Evolutionary conservation across 2,329 filamentous ascomycete species (phyloP).

Genomic region (Metarhizium humberi): DNA sequence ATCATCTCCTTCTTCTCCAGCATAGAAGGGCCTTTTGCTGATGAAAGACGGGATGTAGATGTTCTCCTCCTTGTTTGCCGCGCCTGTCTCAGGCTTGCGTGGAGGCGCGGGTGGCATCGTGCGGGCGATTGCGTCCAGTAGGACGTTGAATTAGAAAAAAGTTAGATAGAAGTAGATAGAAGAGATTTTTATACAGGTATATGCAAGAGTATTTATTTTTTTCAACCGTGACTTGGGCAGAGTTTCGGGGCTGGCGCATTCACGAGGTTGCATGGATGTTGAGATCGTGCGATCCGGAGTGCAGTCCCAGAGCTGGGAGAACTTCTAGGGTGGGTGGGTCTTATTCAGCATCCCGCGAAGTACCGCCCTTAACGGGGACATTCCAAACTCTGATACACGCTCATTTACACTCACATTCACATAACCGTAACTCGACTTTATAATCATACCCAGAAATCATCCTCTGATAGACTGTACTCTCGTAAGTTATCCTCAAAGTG

Average conservation of each 20-base stretch:
- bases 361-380: too few relatives aligned
- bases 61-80: constrained; percentile 76
- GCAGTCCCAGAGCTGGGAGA: not conserved
- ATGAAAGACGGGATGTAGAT: constrained; percentile 98
- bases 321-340: too few relatives aligned
- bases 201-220: not conserved
- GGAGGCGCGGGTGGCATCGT: constrained; percentile 19
- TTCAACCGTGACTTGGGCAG: not conserved
- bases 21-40: constrained; percentile 94
- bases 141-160: not conserved
- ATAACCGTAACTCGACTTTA: too few relatives aligned
- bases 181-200: not conserved
- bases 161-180: not conserved
- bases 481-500: too few relatives aligned
- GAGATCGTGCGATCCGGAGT: too few relatives aligned
- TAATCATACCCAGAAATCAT: too few relatives aligned
- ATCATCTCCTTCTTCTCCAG: constrained; percentile 66
- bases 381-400: too few relatives aligned
- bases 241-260: not conserved
- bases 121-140: not conserved
- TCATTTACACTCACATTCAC: too few relatives aligned
- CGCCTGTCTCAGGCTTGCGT: constrained; percentile 24
- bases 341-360: too few relatives aligned
- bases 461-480: too few relatives aligned
- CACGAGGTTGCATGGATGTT: not conserved